Base-by-base conservation (phyloP, 768 basidiomycete species). In the Leccinum subgranulosum region DNA sequence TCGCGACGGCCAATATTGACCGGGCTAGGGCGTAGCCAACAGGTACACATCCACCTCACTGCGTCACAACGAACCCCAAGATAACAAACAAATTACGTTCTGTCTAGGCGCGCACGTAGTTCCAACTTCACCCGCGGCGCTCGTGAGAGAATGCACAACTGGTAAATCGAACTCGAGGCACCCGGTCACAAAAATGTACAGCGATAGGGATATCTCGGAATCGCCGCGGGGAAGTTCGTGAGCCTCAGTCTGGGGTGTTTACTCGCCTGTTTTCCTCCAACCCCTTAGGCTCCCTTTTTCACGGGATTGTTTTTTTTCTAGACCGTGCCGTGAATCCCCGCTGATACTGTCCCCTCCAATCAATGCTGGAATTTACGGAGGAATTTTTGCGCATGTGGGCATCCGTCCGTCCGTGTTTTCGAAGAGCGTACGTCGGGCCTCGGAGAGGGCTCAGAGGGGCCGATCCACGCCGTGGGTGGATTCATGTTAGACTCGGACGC, bases 401-500 rank as follows among this genome's bases (percentile, higher is more conserved):
- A 29, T 52, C 54, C 51, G 41, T 11, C 21, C 36, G 29, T 27
- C 63, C 28, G 45, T 36, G 48, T 43, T 21, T 48, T 51, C 39
- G 55, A 52, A 59, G 19, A 12, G 53, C 46, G 45, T 55, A 43
- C 41, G 19, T 43, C 19, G n/a, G 11, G 41, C 3, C 41, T 43
- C n/a, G 39, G 23, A 23, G 23, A 3, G 39, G 19, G n/a, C n/a
- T n/a, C n/a, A n/a, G 21, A 29, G 46, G 36, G 50, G 12, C 54
- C 31, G 45, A 51, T 51, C 46, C 46, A 39, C 19, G 19, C 11
- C 12, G 6, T 31, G 47, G 55, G 46, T 60, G 19, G 9, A 19
- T 19, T 43, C 41, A 19, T 19, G 41, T 19, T 56, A 53, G 61
- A 51, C 58, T 57, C 55, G 41, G 51, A 9, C 48, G 49, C 34